Evolutionary conservation across 345 rosid species (phyloP), one percentile per base, ranked within the genome.

Genomic region (Lepidium aucheri): DNA sequence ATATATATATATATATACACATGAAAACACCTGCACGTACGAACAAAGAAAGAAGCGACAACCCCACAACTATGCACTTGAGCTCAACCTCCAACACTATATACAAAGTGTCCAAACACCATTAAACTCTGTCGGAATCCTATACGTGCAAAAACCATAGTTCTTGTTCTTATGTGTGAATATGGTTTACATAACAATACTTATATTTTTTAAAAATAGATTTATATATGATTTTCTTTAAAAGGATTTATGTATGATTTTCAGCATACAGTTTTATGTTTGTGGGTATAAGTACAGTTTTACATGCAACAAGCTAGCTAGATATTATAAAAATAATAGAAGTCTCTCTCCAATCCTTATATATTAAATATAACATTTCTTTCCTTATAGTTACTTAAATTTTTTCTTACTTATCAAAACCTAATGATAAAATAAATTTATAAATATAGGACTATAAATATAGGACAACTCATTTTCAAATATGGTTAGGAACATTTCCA

Each of bases 81-180:
- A 38, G 50, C 24, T 47, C 58, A 58, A 47, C 58, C 58, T 47
- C 65, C 65, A 68, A 58, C 73, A 68, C 41, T 39, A 30, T 46
- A 53, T 45, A 70, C 69, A 70, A 44, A 35, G 49, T 70, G 69
- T 63, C 75, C 49, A 53, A 53, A 70, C 68, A 61, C 53, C 67
- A 69, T 69, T 45, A 69, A 60, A 42, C 20, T 8, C 54, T 69
- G 74, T 70, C 74, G 74, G 68, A 70, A 60, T 43, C 74, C 49
- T 60, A 28, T 28, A 62, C 58, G 26, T 60, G 53, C 53, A 18
- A 41, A 50, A 46, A 28, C 1, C 7, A 45, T 67, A 56, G 20
- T 36, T 40, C 40, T 38, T n/a, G n/a, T n/a, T n/a, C n/a, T 13
- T 28, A 42, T 63, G 43, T 35, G 41, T 26, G 26, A 60, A 7